Conservation (phyloP, 352 stramenopile species). For the Globisporangium acanthophoron region DNA sequence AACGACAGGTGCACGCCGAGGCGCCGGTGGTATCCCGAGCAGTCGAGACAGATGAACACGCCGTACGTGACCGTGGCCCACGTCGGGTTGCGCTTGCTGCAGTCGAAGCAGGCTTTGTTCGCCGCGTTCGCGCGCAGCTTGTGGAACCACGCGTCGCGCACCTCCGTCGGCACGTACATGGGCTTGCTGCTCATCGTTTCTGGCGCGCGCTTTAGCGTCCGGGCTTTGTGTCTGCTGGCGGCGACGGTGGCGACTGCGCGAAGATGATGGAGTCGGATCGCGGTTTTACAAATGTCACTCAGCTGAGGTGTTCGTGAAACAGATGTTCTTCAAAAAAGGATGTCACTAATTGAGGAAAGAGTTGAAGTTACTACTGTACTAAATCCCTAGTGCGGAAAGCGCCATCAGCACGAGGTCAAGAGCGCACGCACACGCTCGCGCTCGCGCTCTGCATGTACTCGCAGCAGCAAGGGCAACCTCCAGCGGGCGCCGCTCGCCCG, state of each 20-base stretch:
- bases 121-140: conserved; percentile 66
- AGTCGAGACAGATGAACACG: conserved; percentile 96
- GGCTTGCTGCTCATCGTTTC: conserved; percentile 41
- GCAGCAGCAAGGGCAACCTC: not conserved
- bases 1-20: conserved; percentile 94
- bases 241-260: not conserved
- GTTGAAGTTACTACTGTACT: too few species aligned
- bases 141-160: conserved; percentile 85
- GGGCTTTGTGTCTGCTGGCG: not conserved
- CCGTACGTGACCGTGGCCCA: conserved; percentile 95
- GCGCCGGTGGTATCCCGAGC: conserved; percentile 90
- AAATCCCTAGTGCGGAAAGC: too few species aligned
- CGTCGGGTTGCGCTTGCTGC: conserved; percentile 92
- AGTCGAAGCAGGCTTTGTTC: conserved; percentile 95
- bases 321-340: too few species aligned
- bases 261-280: too few species aligned
- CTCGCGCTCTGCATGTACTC: not conserved
- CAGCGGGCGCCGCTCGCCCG: not conserved
- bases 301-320: too few species aligned
- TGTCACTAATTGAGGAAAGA: too few species aligned
- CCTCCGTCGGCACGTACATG: conserved; percentile 63
- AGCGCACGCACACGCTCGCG: too few species aligned
- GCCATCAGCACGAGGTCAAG: too few species aligned
- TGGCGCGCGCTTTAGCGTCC: too few species aligned
- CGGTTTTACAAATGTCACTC: too few species aligned